A percentile compares a stretch with the other conserved stretches of the same genome.
These are phyloP conservation scores for Trichosporon asahii DNA, from an alignment of 1,284 basidiomycete species.

Conservation along the genomic window DNA sequence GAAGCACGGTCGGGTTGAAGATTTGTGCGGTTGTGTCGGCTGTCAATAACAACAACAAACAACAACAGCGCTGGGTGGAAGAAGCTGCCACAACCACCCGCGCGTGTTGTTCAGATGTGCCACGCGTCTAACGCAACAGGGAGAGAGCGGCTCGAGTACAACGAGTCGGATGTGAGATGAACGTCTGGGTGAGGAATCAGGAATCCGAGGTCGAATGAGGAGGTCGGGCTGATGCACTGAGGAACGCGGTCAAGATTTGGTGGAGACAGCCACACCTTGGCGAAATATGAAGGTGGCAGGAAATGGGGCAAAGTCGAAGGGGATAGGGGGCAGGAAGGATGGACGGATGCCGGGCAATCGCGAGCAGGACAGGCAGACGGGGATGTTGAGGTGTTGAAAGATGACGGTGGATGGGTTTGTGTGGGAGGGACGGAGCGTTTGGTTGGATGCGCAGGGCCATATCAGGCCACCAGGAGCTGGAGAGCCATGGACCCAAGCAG, in stretches of 20 bases:
- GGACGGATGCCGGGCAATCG: not conserved
- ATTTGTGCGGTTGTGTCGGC: slow-evolving; percentile 4
- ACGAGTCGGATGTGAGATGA: not conserved
- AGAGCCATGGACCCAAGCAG: not conserved
- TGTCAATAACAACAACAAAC: not conserved
- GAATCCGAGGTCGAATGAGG: slow-evolving; percentile 1
- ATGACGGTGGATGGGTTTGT: slow-evolving; percentile 11
- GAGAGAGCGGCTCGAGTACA: not conserved
- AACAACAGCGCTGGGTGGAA: slow-evolving; percentile 14
- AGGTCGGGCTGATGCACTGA: slow-evolving; percentile 8
- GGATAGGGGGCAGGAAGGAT: slow-evolving; percentile 7
- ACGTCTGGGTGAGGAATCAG: not conserved
- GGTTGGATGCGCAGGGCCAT: slow-evolving; percentile 13
- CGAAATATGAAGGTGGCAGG: not conserved
- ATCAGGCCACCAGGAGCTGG: slow-evolving; percentile 3
- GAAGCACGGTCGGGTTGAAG: not conserved
- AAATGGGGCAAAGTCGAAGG: not conserved
- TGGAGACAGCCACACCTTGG: slow-evolving; percentile 10
- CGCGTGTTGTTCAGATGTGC: slow-evolving; percentile 8
- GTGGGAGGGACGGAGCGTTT: slow-evolving; percentile 12
- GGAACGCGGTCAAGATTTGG: slow-evolving; percentile 10
- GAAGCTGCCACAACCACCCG: slow-evolving; percentile 9
- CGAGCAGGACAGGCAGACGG: slow-evolving; percentile 1
- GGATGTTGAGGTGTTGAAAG: slow-evolving; percentile 9
- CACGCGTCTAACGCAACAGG: not conserved